Conservation (phyloP, 768 basidiomycete species). For the Naematelia encephala region DNA sequence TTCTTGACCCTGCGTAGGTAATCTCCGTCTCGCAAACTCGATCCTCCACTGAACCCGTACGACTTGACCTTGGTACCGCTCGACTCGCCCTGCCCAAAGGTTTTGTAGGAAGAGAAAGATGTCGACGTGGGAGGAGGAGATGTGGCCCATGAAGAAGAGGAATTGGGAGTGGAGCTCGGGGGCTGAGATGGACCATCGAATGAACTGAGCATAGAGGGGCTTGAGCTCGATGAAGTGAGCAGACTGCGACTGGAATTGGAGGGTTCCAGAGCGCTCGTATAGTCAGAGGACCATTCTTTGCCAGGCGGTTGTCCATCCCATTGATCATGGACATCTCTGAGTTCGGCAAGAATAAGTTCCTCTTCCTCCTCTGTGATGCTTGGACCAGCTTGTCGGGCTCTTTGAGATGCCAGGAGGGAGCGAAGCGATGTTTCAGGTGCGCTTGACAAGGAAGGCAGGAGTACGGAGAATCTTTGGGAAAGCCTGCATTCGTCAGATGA, state of each 20-base stretch:
- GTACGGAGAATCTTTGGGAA: constrained; percentile 40
- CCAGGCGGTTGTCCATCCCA: constrained; percentile 35
- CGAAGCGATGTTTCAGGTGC: constrained; percentile 35
- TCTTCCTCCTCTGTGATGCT: constrained; percentile 40
- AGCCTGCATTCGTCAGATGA: constrained; percentile 16
- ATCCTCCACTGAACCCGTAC: constrained; percentile 39
- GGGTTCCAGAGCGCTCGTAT: neutral
- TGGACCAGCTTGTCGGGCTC: constrained; percentile 29
- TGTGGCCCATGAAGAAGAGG: constrained; percentile 12
- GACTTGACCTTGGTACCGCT: constrained; percentile 23
- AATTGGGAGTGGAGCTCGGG: constrained; percentile 9
- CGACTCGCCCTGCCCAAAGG: constrained; percentile 20
- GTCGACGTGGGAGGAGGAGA: constrained; percentile 35
- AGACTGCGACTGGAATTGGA: neutral
- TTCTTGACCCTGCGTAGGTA: constrained; percentile 37
- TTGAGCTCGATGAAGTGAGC: neutral
- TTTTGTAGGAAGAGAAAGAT: constrained; percentile 35
- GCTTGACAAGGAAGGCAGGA: constrained; percentile 33
- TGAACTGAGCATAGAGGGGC: neutral
- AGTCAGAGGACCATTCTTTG: constrained; percentile 2
- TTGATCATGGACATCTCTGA: constrained; percentile 17
- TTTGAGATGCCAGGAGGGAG: constrained; percentile 33
- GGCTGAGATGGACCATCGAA: neutral
- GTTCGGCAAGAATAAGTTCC: constrained; percentile 41
- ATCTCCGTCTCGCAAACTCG: constrained; percentile 35